A percentile compares a stretch with the other conserved stretches of the same genome.
Conservation (phyloP, 768 basidiomycete genomes). For the Lentinula boryana region DNA sequence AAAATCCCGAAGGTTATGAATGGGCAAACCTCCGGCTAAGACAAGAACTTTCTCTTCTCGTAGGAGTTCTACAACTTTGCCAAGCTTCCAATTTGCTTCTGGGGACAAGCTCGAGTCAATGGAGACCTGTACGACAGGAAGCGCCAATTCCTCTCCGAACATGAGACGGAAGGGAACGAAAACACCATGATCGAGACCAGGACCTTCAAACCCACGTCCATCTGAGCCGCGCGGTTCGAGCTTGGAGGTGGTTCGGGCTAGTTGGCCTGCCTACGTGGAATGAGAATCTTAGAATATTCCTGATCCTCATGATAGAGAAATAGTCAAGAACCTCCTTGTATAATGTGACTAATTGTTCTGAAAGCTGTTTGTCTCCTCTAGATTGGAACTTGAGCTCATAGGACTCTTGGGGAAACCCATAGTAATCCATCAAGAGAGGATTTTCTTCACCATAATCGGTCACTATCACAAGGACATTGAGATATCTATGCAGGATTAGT, state of each 20-base stretch:
- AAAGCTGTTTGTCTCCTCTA: slow-evolving; percentile 50
- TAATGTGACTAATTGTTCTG: slow-evolving; percentile 54
- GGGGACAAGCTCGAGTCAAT: slow-evolving; percentile 58
- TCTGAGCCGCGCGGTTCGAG: slow-evolving; percentile 57
- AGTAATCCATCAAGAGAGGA: slow-evolving; percentile 72
- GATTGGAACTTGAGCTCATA: slow-evolving; percentile 68
- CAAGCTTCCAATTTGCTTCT: slow-evolving; percentile 58
- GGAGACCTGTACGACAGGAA: slow-evolving; percentile 69
- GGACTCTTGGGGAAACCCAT: slow-evolving; percentile 51
- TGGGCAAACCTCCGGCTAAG: slow-evolving; percentile 63
- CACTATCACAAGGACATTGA: slow-evolving; percentile 32
- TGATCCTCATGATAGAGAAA: not conserved
- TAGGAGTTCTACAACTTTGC: slow-evolving; percentile 53
- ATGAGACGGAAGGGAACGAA: slow-evolving; percentile 76
- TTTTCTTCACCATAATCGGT: slow-evolving; percentile 76
- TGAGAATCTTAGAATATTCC: not conserved
- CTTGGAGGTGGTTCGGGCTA: slow-evolving; percentile 41
- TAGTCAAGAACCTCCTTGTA: slow-evolving; percentile 40
- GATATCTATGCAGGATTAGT: not conserved
- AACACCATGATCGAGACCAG: slow-evolving; percentile 75
- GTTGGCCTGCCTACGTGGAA: slow-evolving; percentile 40
- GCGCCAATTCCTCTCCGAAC: slow-evolving; percentile 62
- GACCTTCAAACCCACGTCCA: slow-evolving; percentile 57
- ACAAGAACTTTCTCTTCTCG: slow-evolving; percentile 64
- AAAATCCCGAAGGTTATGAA: slow-evolving; percentile 61